These are phyloP conservation scores for Talaromyces sp. DNA, from an alignment of 2,329 filamentous ascomycete genomes.

Conservation along the genomic window DNA sequence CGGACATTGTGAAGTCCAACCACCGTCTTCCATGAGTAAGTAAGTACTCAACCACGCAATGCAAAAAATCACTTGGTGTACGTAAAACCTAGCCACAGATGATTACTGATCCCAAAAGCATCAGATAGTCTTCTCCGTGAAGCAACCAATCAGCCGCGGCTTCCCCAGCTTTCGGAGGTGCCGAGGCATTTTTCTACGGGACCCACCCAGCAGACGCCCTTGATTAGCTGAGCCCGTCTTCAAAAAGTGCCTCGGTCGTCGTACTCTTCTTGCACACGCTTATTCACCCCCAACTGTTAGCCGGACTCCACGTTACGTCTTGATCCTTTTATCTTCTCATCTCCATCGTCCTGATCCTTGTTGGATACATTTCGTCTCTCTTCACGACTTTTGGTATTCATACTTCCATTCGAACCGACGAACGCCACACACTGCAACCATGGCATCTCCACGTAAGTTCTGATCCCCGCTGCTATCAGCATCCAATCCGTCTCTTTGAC, in stretches of 20 bases:
- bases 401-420: not conserved
- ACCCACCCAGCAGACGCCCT: not conserved
- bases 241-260: conserved; percentile 10
- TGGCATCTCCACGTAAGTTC: conserved; percentile 76
- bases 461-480: conserved; percentile 22
- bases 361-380: not conserved
- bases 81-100: not conserved
- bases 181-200: not conserved
- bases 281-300: not conserved
- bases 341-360: not conserved
- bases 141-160: not conserved
- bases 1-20: not conserved
- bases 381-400: not conserved
- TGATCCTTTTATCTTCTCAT: not conserved
- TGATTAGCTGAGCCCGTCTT: not conserved
- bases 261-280: not conserved
- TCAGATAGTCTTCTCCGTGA: too few relatives aligned
- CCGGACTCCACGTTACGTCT: not conserved
- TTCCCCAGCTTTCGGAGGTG: conserved; percentile 1
- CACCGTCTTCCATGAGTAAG: not conserved
- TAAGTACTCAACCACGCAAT: not conserved
- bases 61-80: not conserved
- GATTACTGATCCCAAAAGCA: not conserved
- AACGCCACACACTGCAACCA: conserved; percentile 34
- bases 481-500: not conserved